phyloP scores from a whole-genome alignment of 352 stramenopile genomes.

The Phytophthora idaei region DNA sequence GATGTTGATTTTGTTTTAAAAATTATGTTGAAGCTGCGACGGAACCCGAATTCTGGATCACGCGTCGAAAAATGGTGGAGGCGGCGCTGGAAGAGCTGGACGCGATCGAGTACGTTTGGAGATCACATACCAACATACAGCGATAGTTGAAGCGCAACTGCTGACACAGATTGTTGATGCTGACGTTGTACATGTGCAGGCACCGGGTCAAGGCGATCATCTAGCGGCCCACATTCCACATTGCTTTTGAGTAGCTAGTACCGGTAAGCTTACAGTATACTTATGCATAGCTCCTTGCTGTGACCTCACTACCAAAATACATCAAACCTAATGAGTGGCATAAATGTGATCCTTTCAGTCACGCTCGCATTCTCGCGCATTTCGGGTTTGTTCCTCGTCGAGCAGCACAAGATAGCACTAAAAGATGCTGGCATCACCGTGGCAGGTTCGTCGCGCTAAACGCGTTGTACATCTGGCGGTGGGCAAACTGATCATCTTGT shows the following conservation, averaged over 20 bases:
- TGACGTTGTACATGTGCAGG: slow-evolving; percentile 12
- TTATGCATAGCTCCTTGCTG: no score
- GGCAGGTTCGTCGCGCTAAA: slow-evolving; percentile 33
- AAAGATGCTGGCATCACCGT: slow-evolving; percentile 35
- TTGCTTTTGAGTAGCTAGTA: not conserved
- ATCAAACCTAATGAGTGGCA: slow-evolving; percentile 19
- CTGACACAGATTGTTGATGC: not conserved
- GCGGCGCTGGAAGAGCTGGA: slow-evolving; percentile 44
- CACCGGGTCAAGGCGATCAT: slow-evolving; percentile 25
- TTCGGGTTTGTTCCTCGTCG: slow-evolving; percentile 7
- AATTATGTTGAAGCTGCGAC: slow-evolving; percentile 20
- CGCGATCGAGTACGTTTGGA: slow-evolving; percentile 39
- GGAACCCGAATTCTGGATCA: slow-evolving; percentile 47
- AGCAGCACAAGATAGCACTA: not conserved
- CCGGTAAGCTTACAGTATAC: no score
- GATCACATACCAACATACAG: no score
- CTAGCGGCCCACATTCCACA: not conserved
- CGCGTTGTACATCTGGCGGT: not conserved
- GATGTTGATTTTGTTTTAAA: slow-evolving; percentile 9
- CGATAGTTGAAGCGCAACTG: no score
- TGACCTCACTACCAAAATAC: slow-evolving; percentile 3
- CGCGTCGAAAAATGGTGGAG: slow-evolving; percentile 37
- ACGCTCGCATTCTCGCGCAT: slow-evolving; percentile 18
- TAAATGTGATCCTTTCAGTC: slow-evolving; percentile 24
- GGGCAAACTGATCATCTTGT: not conserved